phyloP scores from a whole-genome alignment of 441 rosid species.

The Erodium moschatum region DNA sequence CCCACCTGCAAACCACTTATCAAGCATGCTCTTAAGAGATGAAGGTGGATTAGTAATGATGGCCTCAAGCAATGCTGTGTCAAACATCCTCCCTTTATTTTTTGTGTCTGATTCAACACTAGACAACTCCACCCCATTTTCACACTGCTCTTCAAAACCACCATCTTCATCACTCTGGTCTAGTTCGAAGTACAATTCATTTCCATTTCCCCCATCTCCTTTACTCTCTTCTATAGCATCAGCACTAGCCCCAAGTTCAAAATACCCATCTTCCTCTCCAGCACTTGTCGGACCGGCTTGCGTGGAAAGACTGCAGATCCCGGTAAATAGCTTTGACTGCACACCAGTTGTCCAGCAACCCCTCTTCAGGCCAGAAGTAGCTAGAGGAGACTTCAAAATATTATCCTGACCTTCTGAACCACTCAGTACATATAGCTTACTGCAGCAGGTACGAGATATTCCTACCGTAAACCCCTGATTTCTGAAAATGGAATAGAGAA shows the following conservation, averaged over 20 bases:
- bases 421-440: neutral
- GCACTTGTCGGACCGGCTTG: neutral
- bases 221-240: neutral
- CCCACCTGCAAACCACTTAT: slow-evolving; percentile 5
- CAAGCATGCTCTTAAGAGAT: neutral
- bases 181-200: neutral
- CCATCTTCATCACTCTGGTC: neutral
- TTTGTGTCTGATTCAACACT: neutral
- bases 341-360: neutral
- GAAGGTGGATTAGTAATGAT: neutral
- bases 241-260: slow-evolving; percentile 8
- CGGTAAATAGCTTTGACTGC: neutral
- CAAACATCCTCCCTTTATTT: neutral
- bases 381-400: neutral
- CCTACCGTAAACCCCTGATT: neutral
- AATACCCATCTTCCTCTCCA: neutral
- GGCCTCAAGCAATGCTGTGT: neutral
- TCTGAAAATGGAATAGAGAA: neutral
- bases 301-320: slow-evolving; percentile 4
- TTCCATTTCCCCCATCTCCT: neutral
- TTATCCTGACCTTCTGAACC: neutral
- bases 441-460: neutral
- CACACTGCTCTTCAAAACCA: neutral
- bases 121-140: slow-evolving; percentile 4
- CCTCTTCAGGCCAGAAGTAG: neutral